A percentile compares a stretch with the other conserved stretches of the same genome.
phyloP scores from a whole-genome alignment of 2,329 filamentous ascomycete genomes.

The Claviceps arundinis region DNA sequence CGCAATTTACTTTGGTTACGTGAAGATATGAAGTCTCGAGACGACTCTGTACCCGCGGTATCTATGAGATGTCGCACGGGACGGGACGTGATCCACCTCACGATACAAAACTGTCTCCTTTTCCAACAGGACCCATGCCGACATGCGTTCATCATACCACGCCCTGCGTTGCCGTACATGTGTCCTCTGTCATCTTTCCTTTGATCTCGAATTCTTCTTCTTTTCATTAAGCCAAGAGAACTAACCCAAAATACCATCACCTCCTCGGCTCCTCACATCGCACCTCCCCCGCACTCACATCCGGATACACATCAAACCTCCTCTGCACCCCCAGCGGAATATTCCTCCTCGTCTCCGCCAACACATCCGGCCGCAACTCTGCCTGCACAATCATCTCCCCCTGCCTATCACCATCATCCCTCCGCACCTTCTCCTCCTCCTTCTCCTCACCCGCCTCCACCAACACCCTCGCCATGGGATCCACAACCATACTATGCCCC shows the following conservation, averaged over 20 bases:
- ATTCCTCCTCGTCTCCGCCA: slow-evolving; percentile 63
- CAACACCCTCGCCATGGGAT: slow-evolving; percentile 77
- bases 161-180: too few relatives aligned
- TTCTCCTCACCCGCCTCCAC: slow-evolving; percentile 67
- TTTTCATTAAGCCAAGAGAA: not conserved
- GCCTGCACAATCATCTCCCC: slow-evolving; percentile 62
- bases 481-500: slow-evolving; percentile 80
- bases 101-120: too few relatives aligned
- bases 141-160: too few relatives aligned
- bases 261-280: slow-evolving; percentile 18
- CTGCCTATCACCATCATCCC: slow-evolving; percentile 68
- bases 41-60: too few relatives aligned
- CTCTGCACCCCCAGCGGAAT: slow-evolving; percentile 79
- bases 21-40: too few relatives aligned
- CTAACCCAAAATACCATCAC: not conserved
- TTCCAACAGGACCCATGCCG: too few relatives aligned
- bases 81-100: too few relatives aligned
- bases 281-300: slow-evolving; percentile 56
- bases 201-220: not conserved
- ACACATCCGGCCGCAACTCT: slow-evolving; percentile 52
- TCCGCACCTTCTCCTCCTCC: slow-evolving; percentile 68
- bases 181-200: not conserved
- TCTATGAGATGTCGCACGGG: too few relatives aligned
- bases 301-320: slow-evolving; percentile 89
- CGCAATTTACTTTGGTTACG: too few relatives aligned